These are phyloP conservation scores for Guillardia theta DNA, from an alignment of 78 protist species.

Conservation along the genomic window DNA sequence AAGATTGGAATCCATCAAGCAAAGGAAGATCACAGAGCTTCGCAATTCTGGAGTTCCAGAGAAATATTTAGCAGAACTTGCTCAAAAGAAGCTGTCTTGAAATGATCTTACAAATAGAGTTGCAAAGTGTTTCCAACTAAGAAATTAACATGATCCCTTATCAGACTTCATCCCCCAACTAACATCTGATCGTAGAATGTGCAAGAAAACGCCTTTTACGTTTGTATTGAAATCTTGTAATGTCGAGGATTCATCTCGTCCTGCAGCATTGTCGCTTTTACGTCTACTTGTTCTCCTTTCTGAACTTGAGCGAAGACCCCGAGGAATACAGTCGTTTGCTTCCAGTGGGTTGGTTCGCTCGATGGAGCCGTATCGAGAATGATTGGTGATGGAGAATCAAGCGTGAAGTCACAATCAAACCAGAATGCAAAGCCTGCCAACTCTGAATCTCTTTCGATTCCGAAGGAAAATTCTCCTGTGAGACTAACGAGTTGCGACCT, in stretches of 20 bases:
- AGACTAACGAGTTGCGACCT: no score
- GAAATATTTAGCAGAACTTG: conserved; percentile 50
- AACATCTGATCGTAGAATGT: no score
- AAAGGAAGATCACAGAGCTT: conserved; percentile 53
- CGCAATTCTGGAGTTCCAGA: conserved; percentile 39
- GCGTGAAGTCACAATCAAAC: neutral
- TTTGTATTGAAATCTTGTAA: neutral
- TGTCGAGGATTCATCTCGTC: neutral
- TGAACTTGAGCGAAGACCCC: neutral
- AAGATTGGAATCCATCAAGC: conserved; percentile 36
- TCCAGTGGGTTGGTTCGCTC: neutral
- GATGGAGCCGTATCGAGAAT: neutral
- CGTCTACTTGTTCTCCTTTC: neutral
- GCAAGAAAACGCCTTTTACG: no score
- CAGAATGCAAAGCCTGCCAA: neutral
- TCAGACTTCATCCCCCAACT: no score
- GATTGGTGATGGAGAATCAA: neutral
- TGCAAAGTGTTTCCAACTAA: no score
- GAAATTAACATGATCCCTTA: no score
- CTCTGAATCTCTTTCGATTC: neutral
- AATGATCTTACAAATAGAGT: no score
- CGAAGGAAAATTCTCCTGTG: neutral
- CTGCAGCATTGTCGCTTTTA: neutral
- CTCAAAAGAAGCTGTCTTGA: neutral
- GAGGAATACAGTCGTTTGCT: neutral